Base-by-base conservation (phyloP, 2,329 filamentous ascomycete genomes). In the Hypoxylon sp. region DNA sequence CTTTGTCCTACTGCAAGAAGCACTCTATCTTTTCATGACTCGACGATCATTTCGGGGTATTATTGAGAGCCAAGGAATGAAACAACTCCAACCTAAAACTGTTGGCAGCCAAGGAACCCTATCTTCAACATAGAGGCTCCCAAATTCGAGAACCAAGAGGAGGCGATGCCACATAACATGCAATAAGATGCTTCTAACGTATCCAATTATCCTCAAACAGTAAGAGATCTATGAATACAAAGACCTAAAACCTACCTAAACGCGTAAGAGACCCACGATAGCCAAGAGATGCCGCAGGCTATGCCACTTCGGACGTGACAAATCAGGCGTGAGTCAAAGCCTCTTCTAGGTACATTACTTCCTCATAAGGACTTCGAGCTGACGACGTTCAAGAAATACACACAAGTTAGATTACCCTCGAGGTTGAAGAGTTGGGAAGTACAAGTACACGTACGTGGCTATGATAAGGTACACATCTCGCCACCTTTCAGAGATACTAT, bases 211-310 rank as follows among this genome's bases (percentile, higher is more conserved):
- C 59, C 46, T 32, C 57, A 61, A 67, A 34, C 21, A 63, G 55
- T 27, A 61, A 39, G 23, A 50, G 53, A 3, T 55, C 39, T 60
- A 25, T 23, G 41, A 51, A 53, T 59, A 63, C 60, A 51, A 63
- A 67, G 51, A 47, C 47, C 7, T 30, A 16, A 43, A 63, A 55
- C 32, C 54, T 63, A 60, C 59, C 45, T n/a, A 52, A 45, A 30
- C 56, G 50, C 51, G 55, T 67, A 63, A 60, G 54, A 56, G 61
- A 54, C 52, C 52, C 55, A 64, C 56, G 53, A 61, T 29, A 9
- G 56, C 61, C 65, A 67, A 64, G 65, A 58, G 21, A 14, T 47
- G 25, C 25, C 16, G 11, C 11, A 21, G 27, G 53, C 48, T 27
- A 58, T 46, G 46, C 53, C 61, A 61, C 52, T 43, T 41, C 30